Evolutionary conservation across 495 filamentous ascomycete species (phyloP), one percentile per base, ranked within the genome.

Genomic region (Aspergillus nidulans): DNA sequence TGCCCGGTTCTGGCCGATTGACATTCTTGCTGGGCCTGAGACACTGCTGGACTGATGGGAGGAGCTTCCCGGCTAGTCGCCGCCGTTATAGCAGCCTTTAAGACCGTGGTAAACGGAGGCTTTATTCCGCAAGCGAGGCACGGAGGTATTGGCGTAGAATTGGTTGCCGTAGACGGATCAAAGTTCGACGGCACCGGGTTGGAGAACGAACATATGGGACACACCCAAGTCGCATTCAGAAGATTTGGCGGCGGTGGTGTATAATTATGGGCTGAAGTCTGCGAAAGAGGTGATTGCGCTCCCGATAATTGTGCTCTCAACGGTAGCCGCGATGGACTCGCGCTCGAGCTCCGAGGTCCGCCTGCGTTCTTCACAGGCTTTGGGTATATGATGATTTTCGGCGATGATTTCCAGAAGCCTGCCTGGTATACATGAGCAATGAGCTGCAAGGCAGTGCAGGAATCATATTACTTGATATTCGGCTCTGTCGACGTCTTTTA

Each of bases 131-230:
- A 99, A 1, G 91, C 86, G 28, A 96, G 73, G 70, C 94, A 99
- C 54, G 95, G 88, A 9, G 90, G 86, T 23, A 97, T 69, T 34
- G 89, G 82, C 1, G 85, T 91, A 48, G 88, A 79, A 9, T 82
- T 80, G 47, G 80, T 92, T 9, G 88, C 88, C 3, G 86, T 86
- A 1, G 84, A 76, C 0, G 89, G 85, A 54, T 96, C 91, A 63
- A 97, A 97, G 65, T 95, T 96, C 15, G 88, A 88, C 0, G 94
- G 91, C 2, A 97, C 82, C 0, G 90, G 87, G 63, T 99, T 99
- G n/a, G 94, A 95, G 65, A 96, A 92, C 41, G 89, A 91, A 73
- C 94, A 98, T 65, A 98, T 97, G 2, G 90, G 87, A 74, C 95
- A 98, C 42, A 98, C 85, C 94, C 94, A 98, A n/a, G 92, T 96